Evolutionary conservation across 768 basidiomycete species (phyloP).

Genomic region (Neoboletus brunneissimus): DNA sequence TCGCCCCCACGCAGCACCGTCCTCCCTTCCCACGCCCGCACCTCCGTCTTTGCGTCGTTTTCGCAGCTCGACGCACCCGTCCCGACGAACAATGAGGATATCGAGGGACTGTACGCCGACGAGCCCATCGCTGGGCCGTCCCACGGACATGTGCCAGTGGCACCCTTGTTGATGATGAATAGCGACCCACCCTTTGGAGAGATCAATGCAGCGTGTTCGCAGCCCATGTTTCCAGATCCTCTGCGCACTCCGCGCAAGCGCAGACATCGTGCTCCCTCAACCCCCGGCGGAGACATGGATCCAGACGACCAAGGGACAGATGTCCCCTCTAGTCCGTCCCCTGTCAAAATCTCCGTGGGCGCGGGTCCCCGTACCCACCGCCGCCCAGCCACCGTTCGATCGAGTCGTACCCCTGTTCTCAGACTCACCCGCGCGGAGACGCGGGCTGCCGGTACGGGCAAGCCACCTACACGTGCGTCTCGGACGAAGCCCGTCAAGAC

Average conservation of each 20-base stretch:
- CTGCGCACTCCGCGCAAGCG: constrained; percentile 33
- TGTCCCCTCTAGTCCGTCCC: constrained; percentile 30
- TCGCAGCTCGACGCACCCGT: constrained; percentile 35
- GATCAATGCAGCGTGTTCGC: constrained; percentile 5
- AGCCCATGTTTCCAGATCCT: constrained; percentile 23
- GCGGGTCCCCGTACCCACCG: not conserved
- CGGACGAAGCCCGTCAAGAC: constrained; percentile 17
- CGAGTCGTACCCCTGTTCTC: not conserved
- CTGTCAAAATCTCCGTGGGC: constrained; percentile 26
- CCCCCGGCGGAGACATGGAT: not conserved
- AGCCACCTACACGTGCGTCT: not conserved
- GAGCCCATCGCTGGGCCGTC: constrained; percentile 31
- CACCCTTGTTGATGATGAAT: constrained; percentile 25
- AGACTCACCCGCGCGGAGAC: constrained; percentile 16
- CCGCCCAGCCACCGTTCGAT: not conserved
- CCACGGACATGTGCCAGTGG: constrained; percentile 9
- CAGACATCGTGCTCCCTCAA: constrained; percentile 15
- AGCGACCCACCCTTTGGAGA: constrained; percentile 17
- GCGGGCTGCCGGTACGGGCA: constrained; percentile 4
- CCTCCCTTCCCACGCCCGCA: constrained; percentile 12
- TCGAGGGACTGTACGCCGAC: constrained; percentile 36
- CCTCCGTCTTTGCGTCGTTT: constrained; percentile 26
- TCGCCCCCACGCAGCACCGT: constrained; percentile 22
- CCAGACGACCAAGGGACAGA: constrained; percentile 9
- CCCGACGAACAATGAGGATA: constrained; percentile 32